Conservation (phyloP, 2,329 filamentous ascomycete genomes). For the Pyricularia grisea region DNA sequence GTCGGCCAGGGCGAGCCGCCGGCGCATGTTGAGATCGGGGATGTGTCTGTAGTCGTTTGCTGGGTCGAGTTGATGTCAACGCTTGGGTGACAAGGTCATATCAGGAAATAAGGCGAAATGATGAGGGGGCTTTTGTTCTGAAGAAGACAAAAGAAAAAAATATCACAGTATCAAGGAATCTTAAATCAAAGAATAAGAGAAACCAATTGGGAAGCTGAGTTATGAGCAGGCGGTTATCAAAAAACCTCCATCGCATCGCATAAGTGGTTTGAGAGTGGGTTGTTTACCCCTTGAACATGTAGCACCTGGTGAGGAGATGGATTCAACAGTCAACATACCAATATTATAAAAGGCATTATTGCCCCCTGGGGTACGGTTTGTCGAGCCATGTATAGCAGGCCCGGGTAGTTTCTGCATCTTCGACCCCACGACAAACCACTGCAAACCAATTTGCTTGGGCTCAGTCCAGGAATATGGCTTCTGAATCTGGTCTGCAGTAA, state of each 20-base stretch:
- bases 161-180: background rate
- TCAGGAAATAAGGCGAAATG: background rate
- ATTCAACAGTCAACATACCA: background rate
- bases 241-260: background rate
- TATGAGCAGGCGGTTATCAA: background rate
- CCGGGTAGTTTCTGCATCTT: background rate
- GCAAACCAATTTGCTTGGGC: background rate
- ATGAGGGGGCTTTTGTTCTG: too few species aligned
- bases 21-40: conserved; percentile 66
- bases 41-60: conserved; percentile 32
- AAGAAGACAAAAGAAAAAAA: background rate
- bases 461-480: background rate
- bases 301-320: background rate
- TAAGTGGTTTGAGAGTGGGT: background rate
- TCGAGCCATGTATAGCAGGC: background rate
- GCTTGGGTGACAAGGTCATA: background rate
- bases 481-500: background rate
- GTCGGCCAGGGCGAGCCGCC: conserved; percentile 69
- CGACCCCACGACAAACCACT: background rate
- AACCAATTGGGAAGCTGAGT: background rate
- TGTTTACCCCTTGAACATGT: background rate
- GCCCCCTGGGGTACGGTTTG: background rate
- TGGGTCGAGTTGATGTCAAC: background rate
- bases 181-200: background rate
- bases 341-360: background rate